These are phyloP conservation scores for Nigrospora osmanthi DNA, from an alignment of 2,329 filamentous ascomycete genomes.

Conservation along the genomic window DNA sequence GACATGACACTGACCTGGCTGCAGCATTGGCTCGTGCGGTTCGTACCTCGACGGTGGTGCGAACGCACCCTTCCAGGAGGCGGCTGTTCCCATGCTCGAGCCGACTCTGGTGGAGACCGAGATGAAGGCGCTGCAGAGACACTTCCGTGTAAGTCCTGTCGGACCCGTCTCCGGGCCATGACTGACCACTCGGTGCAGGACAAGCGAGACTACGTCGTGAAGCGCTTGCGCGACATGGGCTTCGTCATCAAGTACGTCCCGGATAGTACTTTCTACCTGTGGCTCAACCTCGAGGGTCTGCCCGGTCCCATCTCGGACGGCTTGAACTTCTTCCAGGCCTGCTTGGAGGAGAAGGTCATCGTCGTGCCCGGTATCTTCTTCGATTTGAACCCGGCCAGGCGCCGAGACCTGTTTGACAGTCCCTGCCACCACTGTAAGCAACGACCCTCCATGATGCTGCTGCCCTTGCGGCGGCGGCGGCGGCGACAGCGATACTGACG, in stretches of 20 bases:
- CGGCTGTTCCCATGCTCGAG: conserved; percentile 87
- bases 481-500: conserved; percentile 4
- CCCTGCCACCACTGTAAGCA: conserved; percentile 73
- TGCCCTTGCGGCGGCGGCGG: too few relatives aligned
- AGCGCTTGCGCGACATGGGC: conserved; percentile 73
- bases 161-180: neutral
- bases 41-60: conserved; percentile 92
- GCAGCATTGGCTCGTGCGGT: conserved; percentile 75
- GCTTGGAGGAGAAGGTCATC: conserved; percentile 88
- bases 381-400: conserved; percentile 83
- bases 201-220: conserved; percentile 88
- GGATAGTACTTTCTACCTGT: conserved; percentile 92
- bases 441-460: too few relatives aligned
- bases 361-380: conserved; percentile 98
- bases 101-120: conserved; percentile 71
- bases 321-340: conserved; percentile 93
- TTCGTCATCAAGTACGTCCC: conserved; percentile 80
- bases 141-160: conserved; percentile 60
- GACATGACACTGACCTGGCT: conserved; percentile 2
- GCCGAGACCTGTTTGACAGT: conserved; percentile 86
- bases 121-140: conserved; percentile 81
- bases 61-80: conserved; percentile 93
- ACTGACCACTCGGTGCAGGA: conserved; percentile 33
- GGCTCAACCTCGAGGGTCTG: conserved; percentile 57
- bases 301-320: conserved; percentile 84